Evolutionary conservation across 805 yeast species (phyloP).

Genomic region (Hanseniaspora clermontiae): DNA sequence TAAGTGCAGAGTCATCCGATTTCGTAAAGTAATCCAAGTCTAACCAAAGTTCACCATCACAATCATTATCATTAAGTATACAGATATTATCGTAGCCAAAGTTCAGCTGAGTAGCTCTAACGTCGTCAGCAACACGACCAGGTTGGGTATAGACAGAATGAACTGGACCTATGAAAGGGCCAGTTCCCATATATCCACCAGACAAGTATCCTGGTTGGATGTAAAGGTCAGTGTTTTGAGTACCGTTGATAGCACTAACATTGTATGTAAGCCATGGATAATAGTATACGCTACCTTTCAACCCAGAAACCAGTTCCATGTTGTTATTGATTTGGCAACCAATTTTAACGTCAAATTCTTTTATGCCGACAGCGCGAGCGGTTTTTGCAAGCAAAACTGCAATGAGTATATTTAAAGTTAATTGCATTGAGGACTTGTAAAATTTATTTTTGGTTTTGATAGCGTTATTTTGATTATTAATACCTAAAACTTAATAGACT

Average conservation of each 20-base stretch:
- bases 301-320: neutral
- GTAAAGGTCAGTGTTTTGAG: neutral
- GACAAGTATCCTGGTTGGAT: neutral
- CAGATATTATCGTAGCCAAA: neutral
- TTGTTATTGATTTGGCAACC: neutral
- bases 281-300: constrained; percentile 3
- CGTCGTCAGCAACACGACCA: neutral
- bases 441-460: too few species aligned
- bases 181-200: constrained; percentile 6
- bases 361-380: neutral
- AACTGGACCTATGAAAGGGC: neutral
- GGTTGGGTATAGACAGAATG: neutral
- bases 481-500: too few species aligned
- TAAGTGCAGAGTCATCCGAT: neutral
- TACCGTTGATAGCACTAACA: neutral
- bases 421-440: too few species aligned
- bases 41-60: neutral
- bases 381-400: neutral
- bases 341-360: neutral
- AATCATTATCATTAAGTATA: neutral
- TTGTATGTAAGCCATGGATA: neutral
- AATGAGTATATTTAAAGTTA: neutral
- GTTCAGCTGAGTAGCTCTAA: neutral
- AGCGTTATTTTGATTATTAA: too few species aligned
- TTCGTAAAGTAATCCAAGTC: neutral